phyloP scores from a whole-genome alignment of 208 protist species.

The Angomonas desouzai region DNA sequence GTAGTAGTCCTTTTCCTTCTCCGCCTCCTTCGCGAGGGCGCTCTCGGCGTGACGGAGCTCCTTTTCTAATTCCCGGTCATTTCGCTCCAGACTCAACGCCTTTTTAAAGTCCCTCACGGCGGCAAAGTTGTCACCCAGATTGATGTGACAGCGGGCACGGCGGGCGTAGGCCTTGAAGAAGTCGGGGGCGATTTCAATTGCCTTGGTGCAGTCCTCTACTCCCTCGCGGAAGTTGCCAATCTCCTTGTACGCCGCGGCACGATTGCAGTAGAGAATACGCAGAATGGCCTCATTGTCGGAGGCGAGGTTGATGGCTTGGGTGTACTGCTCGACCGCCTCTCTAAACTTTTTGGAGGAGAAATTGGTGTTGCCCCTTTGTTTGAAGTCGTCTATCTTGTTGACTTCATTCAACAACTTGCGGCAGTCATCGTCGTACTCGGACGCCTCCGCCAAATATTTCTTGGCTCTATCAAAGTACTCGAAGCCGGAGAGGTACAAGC shows the following conservation, averaged over 20 bases:
- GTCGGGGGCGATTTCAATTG: constrained; percentile 68
- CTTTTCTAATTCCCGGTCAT: constrained; percentile 58
- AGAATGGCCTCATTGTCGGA: constrained; percentile 75
- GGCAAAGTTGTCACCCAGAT: constrained; percentile 73
- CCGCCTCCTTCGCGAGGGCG: constrained; percentile 62
- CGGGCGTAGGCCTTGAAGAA: constrained; percentile 91
- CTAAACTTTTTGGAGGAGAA: constrained; percentile 80
- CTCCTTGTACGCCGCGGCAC: constrained; percentile 87
- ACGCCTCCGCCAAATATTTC: constrained; percentile 35
- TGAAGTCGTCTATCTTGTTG: constrained; percentile 78
- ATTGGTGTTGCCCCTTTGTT: constrained; percentile 82
- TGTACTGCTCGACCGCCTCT: constrained; percentile 72
- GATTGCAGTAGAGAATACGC: constrained; percentile 90
- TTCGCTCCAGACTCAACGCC: constrained; percentile 67
- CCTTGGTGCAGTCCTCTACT: constrained; percentile 87
- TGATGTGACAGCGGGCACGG: constrained; percentile 79
- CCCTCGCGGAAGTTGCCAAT: constrained; percentile 80
- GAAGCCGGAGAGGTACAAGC: constrained; percentile 81
- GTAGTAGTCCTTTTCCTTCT: constrained; percentile 88
- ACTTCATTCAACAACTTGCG: constrained; percentile 56
- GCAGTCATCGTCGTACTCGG: constrained; percentile 71
- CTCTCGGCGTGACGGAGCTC: constrained; percentile 72
- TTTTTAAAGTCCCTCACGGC: constrained; percentile 84
- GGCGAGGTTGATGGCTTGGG: constrained; percentile 56
- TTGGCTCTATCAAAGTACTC: constrained; percentile 79